Percentiles rank a stretch among this genome's conserved stretches.
Evolutionary conservation across 163 green algal genomes (phyloP).

Genomic region (Chlamydomonas reinhardtii): DNA sequence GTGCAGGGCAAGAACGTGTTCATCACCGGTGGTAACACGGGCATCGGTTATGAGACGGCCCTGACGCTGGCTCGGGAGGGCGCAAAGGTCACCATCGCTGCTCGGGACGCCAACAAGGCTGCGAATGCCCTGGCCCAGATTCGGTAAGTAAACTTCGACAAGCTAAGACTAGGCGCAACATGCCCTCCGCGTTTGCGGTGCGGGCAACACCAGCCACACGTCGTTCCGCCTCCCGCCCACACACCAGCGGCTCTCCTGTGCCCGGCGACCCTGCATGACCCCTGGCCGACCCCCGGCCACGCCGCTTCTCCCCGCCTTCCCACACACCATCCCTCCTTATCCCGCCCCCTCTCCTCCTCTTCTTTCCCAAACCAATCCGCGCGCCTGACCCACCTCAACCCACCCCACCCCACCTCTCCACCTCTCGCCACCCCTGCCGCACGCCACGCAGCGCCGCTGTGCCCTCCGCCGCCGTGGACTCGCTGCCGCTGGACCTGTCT

Average conservation of each 20-base stretch:
- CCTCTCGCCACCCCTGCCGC: too few relatives aligned
- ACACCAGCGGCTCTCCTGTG: too few relatives aligned
- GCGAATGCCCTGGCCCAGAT: constrained; percentile 42
- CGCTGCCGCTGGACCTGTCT: constrained; percentile 62
- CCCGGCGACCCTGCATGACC: too few relatives aligned
- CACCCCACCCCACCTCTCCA: too few relatives aligned
- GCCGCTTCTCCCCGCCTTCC: too few relatives aligned
- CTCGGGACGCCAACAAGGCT: constrained; percentile 52
- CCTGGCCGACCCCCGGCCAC: too few relatives aligned
- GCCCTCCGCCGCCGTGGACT: constrained; percentile 48
- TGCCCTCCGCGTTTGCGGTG: neutral
- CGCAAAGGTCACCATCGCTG: constrained; percentile 63
- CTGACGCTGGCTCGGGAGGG: constrained; percentile 54
- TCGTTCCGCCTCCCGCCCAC: too few relatives aligned
- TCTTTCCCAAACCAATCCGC: too few relatives aligned
- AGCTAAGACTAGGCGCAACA: too few relatives aligned
- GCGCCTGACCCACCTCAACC: neutral
- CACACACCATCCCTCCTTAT: too few relatives aligned
- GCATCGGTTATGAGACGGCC: constrained; percentile 71
- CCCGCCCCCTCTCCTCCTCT: too few relatives aligned
- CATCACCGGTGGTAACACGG: constrained; percentile 66
- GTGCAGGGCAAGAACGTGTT: constrained; percentile 4
- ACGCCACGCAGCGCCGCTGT: constrained; percentile 6
- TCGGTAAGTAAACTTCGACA: neutral
- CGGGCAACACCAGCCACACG: neutral